Conservation (phyloP, 306 rosid species). For the Vigna radiata region DNA sequence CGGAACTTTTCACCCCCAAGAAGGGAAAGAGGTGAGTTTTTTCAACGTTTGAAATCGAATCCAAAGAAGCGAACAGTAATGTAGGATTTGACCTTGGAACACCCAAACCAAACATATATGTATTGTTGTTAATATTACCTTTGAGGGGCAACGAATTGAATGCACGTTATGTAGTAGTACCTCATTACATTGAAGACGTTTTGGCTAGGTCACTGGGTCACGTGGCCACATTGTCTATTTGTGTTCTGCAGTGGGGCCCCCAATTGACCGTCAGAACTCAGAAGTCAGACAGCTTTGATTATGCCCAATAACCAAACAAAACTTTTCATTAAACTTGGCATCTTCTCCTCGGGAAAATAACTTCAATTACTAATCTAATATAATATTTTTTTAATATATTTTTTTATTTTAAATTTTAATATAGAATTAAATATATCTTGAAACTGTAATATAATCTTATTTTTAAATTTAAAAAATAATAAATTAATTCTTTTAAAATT, state of each 20-base stretch:
- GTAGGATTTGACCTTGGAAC: slow-evolving; percentile 61
- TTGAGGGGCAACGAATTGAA: slow-evolving; percentile 35
- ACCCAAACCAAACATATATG: slow-evolving; percentile 3
- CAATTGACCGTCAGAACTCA: slow-evolving; percentile 53
- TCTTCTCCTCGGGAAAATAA: background rate
- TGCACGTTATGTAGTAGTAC: slow-evolving; percentile 14
- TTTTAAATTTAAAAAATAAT: too few species aligned
- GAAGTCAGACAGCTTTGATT: slow-evolving; percentile 37
- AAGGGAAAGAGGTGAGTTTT: slow-evolving; percentile 12
- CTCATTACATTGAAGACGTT: slow-evolving; percentile 41
- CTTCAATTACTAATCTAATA: too few species aligned
- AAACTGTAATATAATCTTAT: too few species aligned
- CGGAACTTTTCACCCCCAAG: slow-evolving; percentile 20
- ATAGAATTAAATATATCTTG: too few species aligned
- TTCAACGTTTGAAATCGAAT: slow-evolving; percentile 56
- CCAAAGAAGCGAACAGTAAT: slow-evolving; percentile 52
- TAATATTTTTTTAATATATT: too few species aligned
- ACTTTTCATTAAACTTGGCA: background rate
- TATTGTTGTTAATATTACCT: background rate
- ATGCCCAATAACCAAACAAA: slow-evolving; percentile 18
- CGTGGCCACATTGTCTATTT: slow-evolving; percentile 52
- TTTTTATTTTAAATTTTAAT: too few species aligned
- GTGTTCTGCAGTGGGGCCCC: slow-evolving; percentile 42
- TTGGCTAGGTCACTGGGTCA: slow-evolving; percentile 43
- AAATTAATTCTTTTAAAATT: too few species aligned